phyloP scores from a whole-genome alignment of 306 rosid genomes.

The Alnus glutinosa region DNA sequence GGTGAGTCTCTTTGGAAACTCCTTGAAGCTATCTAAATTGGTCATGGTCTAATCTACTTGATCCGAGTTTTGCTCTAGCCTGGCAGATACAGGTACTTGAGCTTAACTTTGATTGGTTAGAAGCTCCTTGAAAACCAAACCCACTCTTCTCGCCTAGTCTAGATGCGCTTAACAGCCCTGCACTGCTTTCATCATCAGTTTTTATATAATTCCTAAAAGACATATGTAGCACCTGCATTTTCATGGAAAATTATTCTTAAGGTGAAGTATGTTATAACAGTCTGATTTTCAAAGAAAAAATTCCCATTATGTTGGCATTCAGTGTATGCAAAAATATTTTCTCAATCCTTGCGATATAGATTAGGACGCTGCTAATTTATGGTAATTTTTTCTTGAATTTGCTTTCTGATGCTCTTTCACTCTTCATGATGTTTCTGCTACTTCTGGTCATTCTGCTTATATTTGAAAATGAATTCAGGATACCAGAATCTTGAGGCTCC shows the following conservation, averaged over 20 bases:
- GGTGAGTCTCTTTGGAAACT: not conserved
- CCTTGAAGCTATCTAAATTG: conserved; percentile 18
- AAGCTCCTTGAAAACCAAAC: conserved; percentile 9
- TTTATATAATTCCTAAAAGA: conserved; percentile 13
- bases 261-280: not conserved
- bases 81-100: not conserved
- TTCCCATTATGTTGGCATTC: not conserved
- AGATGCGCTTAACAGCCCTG: not conserved
- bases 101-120: conserved; percentile 22
- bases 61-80: conserved; percentile 10
- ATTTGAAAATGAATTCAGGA: conserved; percentile 51
- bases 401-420: not conserved
- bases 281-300: not conserved
- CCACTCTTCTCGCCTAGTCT: not conserved
- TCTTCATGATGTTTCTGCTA: conserved; percentile 16
- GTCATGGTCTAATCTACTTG: conserved; percentile 1
- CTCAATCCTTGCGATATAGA: not conserved
- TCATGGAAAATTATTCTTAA: not conserved
- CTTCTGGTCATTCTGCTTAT: conserved; percentile 40
- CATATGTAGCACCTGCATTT: not conserved
- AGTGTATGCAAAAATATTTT: not conserved
- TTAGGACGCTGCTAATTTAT: conserved; percentile 6
- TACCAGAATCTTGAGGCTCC: conserved; percentile 45
- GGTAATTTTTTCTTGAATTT: conserved; percentile 1
- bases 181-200: not conserved